Percentiles rank a stretch among this genome's conserved stretches.
These are phyloP conservation scores for Xylaria palmicola DNA, from an alignment of 495 filamentous ascomycete genomes.

Conservation along the genomic window DNA sequence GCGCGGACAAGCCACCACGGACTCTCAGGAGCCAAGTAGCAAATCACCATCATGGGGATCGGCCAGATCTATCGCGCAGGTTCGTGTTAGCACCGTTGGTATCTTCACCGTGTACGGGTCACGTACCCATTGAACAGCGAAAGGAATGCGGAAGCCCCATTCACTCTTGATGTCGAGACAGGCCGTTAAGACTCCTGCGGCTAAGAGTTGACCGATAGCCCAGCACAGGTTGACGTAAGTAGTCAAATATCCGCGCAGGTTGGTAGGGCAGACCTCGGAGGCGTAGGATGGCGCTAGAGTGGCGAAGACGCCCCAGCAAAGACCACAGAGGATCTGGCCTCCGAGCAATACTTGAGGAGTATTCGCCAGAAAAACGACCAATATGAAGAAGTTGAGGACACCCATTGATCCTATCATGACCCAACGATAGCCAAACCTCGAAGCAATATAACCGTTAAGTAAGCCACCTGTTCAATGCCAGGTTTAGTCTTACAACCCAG, in stretches of 20 bases:
- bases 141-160: constrained; percentile 70
- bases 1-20: constrained; percentile 72
- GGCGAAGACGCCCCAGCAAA: constrained; percentile 61
- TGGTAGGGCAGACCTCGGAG: constrained; percentile 61
- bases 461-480: constrained; percentile 29
- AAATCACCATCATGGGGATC: constrained; percentile 53
- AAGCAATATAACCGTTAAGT: constrained; percentile 49
- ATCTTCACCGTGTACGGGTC: neutral
- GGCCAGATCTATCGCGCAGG: constrained; percentile 40
- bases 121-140: constrained; percentile 56
- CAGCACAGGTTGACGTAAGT: constrained; percentile 74
- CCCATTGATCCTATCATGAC: constrained; percentile 44
- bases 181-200: constrained; percentile 57
- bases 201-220: constrained; percentile 66
- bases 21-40: constrained; percentile 62
- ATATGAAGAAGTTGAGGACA: constrained; percentile 48
- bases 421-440: constrained; percentile 45
- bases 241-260: constrained; percentile 62
- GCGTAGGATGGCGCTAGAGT: constrained; percentile 48
- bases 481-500: neutral
- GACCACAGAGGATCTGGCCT: constrained; percentile 65
- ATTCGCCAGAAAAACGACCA: constrained; percentile 59
- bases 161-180: constrained; percentile 55
- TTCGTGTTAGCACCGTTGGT: neutral
- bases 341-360: constrained; percentile 57